A percentile compares a stretch with the other conserved stretches of the same genome.
Conservation (phyloP, 129 eudicot species). For the Saposhnikovia divaricata region DNA sequence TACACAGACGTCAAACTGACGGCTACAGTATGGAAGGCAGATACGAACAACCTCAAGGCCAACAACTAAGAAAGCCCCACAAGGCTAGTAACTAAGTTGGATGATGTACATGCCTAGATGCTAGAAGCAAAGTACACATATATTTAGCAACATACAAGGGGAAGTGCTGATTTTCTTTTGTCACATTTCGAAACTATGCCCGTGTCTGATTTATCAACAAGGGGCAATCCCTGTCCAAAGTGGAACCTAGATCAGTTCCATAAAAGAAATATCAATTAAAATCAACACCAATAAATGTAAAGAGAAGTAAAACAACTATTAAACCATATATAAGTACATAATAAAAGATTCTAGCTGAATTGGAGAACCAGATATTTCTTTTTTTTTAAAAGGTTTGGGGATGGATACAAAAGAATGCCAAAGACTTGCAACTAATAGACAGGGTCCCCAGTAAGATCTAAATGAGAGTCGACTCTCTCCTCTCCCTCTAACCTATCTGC, state of each 20-base stretch:
- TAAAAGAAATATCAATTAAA: neutral
- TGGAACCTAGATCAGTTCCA: conserved; percentile 2
- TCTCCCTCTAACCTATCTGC: too few relatives aligned
- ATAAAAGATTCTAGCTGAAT: neutral
- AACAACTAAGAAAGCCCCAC: neutral
- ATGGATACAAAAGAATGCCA: neutral
- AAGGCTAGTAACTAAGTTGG: neutral
- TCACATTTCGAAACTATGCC: conserved; percentile 26
- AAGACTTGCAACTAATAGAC: neutral
- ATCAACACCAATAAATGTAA: neutral
- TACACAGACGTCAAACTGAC: neutral
- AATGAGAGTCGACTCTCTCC: too few relatives aligned
- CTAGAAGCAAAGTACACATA: neutral
- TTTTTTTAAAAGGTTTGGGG: neutral
- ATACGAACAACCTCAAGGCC: neutral
- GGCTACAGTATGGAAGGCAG: neutral
- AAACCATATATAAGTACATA: neutral
- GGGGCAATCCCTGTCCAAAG: conserved; percentile 48
- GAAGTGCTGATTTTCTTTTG: conserved; percentile 33
- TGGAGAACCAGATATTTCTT: neutral
- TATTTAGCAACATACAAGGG: conserved; percentile 31
- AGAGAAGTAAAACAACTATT: neutral
- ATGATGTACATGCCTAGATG: neutral
- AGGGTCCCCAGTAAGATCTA: too few relatives aligned
- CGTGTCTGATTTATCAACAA: conserved; percentile 34